phyloP scores from a whole-genome alignment of 306 rosid species.

The Dryas alaskensis region DNA sequence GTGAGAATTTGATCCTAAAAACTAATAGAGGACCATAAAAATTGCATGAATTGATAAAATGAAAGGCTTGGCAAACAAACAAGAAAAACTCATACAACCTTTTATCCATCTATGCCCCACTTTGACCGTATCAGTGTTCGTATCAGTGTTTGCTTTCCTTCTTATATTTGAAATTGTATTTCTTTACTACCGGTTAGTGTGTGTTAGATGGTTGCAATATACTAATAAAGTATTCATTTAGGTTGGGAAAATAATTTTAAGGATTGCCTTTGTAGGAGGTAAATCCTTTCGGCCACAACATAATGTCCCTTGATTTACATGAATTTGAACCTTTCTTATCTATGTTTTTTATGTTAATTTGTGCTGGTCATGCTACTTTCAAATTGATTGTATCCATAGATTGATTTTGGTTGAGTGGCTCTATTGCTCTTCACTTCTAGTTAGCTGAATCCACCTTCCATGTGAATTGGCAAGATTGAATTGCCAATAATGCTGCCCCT shows the following conservation, averaged over 20 bases:
- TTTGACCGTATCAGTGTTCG: neutral
- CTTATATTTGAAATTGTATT: neutral
- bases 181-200: neutral
- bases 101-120: neutral
- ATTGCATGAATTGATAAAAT: neutral
- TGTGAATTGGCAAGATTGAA: neutral
- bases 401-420: neutral
- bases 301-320: neutral
- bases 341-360: neutral
- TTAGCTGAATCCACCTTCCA: neutral
- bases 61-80: neutral
- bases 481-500: neutral
- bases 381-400: neutral
- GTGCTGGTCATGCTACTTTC: neutral
- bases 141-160: neutral
- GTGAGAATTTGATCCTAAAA: neutral
- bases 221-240: neutral
- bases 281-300: too few relatives aligned
- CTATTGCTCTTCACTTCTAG: neutral
- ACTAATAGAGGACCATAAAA: neutral
- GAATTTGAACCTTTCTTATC: slow-evolving; percentile 1
- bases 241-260: neutral
- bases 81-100: neutral
- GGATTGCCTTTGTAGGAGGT: neutral
- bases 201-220: neutral